phyloP scores from a whole-genome alignment of 164 flowering plant genomes.

The Vitis vinifera region DNA sequence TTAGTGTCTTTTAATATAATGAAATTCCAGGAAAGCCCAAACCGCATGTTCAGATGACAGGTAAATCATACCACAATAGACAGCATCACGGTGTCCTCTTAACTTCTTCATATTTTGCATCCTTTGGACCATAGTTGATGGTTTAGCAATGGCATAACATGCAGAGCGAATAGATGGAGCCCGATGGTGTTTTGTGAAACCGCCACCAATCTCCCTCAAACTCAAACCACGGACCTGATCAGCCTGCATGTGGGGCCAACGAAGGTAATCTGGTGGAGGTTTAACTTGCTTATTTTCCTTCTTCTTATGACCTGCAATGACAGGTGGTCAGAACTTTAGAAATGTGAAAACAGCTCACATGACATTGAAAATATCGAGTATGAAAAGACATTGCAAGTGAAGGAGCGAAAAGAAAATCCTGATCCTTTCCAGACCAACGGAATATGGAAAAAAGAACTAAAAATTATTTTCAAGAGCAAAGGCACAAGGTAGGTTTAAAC shows the following conservation, averaged over 20 bases:
- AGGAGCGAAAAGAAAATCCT: no score
- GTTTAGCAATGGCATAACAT: constrained; percentile 92
- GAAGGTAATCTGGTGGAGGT: constrained; percentile 55
- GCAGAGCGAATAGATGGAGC: constrained; percentile 87
- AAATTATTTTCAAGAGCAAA: no score
- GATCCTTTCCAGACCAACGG: no score
- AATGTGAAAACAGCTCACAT: not conserved
- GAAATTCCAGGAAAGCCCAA: not conserved
- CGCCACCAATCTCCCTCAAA: constrained; percentile 94
- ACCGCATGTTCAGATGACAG: not conserved
- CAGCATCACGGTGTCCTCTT: constrained; percentile 90
- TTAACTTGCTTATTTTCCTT: constrained; percentile 34
- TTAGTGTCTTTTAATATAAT: not conserved
- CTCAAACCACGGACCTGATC: constrained; percentile 83
- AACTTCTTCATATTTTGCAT: constrained; percentile 82
- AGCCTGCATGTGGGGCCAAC: constrained; percentile 95
- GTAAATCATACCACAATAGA: constrained; percentile 76
- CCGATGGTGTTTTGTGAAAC: constrained; percentile 86
- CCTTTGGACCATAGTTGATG: constrained; percentile 83
- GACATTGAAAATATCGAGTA: no score
- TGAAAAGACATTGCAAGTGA: no score
- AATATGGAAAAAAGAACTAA: no score
- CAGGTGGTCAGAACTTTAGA: not conserved
- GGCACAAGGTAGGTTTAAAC: no score
- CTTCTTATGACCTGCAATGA: constrained; percentile 51